Evolutionary conservation across 805 yeast species (phyloP).

Genomic region (Candida odintsovae): DNA sequence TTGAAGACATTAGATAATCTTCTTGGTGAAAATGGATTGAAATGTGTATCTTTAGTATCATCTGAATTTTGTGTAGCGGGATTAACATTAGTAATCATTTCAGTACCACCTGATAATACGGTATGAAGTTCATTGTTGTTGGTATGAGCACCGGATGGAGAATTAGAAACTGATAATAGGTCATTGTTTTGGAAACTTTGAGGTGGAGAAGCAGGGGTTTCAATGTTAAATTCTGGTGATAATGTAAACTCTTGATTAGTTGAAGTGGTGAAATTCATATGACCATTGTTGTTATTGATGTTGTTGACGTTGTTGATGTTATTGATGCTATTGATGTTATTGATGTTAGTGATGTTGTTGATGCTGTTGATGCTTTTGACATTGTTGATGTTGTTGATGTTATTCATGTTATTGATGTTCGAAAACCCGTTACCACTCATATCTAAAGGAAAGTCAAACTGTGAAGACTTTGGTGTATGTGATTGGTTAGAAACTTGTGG

Average conservation of each 20-base stretch:
- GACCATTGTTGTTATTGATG: neutral
- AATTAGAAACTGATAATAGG: slow-evolving; percentile 17
- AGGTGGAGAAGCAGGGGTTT: slow-evolving; percentile 8
- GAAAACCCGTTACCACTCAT: neutral
- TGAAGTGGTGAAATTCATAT: neutral
- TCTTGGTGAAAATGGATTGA: slow-evolving; percentile 25
- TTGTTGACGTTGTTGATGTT: neutral
- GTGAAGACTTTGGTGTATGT: neutral
- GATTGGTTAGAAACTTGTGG: neutral
- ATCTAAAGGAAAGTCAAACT: neutral
- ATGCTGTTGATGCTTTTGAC: no score
- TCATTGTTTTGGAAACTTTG: slow-evolving; percentile 11
- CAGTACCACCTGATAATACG: slow-evolving; percentile 17
- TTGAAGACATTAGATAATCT: slow-evolving; percentile 25
- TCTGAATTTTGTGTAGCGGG: neutral
- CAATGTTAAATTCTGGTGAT: slow-evolving; percentile 1
- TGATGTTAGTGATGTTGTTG: no score
- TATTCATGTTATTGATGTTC: neutral
- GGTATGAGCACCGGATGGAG: slow-evolving; percentile 14
- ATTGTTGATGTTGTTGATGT: no score
- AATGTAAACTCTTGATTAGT: slow-evolving; percentile 1
- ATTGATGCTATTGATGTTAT: no score
- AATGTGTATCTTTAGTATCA: slow-evolving; percentile 7
- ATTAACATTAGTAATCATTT: neutral
- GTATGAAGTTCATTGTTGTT: slow-evolving; percentile 19